A percentile compares a stretch with the other conserved stretches of the same genome.
These are phyloP conservation scores for Parietaria judaica DNA, from an alignment of 306 rosid genomes.

Conservation along the genomic window DNA sequence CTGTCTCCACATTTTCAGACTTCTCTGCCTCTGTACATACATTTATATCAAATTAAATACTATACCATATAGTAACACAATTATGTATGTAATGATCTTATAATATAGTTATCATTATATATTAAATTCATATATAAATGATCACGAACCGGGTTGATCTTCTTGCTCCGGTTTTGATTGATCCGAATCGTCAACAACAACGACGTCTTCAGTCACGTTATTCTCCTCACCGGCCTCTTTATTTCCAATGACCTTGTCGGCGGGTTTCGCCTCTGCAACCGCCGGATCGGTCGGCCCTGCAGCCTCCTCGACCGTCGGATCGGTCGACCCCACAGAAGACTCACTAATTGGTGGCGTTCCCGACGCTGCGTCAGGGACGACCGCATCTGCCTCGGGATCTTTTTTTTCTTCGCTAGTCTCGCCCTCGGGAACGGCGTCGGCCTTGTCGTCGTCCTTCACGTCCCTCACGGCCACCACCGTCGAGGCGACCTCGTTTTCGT, in stretches of 20 bases:
- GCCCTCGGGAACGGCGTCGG: not conserved
- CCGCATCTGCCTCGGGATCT: conserved; percentile 17
- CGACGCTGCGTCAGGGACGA: conserved; percentile 22
- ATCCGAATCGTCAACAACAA: conserved; percentile 3
- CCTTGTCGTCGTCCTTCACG: not conserved
- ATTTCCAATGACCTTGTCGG: not conserved
- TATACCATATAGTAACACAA: no score
- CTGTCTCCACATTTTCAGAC: conserved; percentile 13
- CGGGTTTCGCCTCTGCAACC: not conserved
- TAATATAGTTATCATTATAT: no score
- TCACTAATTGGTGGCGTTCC: conserved; percentile 23
- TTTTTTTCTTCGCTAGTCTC: conserved; percentile 4
- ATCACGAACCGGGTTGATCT: not conserved
- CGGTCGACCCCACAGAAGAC: no score
- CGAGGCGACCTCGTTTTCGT: not conserved
- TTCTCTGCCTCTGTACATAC: conserved; percentile 17
- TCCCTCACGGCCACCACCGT: not conserved
- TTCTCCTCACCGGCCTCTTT: not conserved
- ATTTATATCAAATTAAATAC: no score
- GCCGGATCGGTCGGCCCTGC: no score
- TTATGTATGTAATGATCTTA: no score
- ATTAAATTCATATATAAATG: not conserved
- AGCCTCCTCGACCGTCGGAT: no score
- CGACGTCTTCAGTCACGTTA: not conserved
- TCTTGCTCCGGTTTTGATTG: not conserved